Conservation (phyloP, 2,329 filamentous ascomycete genomes). For the Hymenoscyphus fraxineus region DNA sequence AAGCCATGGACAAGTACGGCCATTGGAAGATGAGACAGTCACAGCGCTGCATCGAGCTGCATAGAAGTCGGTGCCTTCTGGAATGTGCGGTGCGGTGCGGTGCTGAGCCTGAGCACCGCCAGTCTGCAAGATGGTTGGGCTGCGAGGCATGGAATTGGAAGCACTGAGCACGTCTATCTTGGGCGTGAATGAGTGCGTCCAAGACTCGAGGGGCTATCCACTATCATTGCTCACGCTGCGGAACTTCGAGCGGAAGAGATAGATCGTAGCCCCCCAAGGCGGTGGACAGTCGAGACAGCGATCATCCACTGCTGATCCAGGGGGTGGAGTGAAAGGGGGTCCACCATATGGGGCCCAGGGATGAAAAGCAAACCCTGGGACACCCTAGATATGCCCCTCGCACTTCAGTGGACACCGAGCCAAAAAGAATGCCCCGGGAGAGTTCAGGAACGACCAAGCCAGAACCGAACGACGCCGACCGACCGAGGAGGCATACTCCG, state of each 20-base stretch:
- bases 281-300: neutral
- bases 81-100: conserved; percentile 16
- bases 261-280: neutral
- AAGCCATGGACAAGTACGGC: conserved; percentile 4
- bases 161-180: neutral
- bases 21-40: conserved; percentile 11
- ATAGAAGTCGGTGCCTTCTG: conserved; percentile 16
- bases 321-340: neutral
- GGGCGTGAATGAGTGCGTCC: neutral
- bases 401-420: conserved; percentile 1
- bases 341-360: neutral
- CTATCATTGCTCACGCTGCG: too few relatives aligned
- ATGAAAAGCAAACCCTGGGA: neutral
- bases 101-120: neutral
- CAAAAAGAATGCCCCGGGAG: neutral
- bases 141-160: neutral
- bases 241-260: too few relatives aligned
- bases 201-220: too few relatives aligned
- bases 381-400: neutral
- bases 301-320: neutral
- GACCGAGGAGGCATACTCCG: neutral
- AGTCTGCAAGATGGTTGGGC: neutral
- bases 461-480: neutral
- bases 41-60: too few relatives aligned
- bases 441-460: conserved; percentile 2